Evolutionary conservation across 1,139 yeast species (phyloP).

Genomic region (Blastobotrys indianensis): DNA sequence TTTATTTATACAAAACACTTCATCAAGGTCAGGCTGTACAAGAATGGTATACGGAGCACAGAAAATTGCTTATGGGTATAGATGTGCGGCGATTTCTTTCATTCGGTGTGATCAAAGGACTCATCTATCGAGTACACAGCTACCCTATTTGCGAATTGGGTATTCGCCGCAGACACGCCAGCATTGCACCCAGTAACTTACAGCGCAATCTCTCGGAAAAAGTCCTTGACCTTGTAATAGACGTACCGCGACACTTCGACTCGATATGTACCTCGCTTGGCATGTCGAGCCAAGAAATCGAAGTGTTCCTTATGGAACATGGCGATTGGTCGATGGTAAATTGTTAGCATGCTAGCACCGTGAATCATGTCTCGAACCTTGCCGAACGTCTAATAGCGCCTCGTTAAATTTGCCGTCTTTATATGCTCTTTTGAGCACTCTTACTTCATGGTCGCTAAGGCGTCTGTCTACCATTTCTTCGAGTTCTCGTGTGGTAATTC

Average conservation of each 20-base stretch:
- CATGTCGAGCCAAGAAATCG: conserved; percentile 49
- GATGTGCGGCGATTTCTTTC: conserved; percentile 81
- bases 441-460: conserved; percentile 29
- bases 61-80: conserved; percentile 51
- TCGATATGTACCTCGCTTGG: conserved; percentile 66
- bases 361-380: conserved; percentile 35
- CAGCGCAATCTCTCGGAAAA: conserved; percentile 22
- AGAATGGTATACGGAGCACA: conserved; percentile 75
- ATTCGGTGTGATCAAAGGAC: conserved; percentile 77
- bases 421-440: conserved; percentile 32
- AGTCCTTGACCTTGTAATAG: conserved; percentile 44
- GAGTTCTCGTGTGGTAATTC: conserved; percentile 26
- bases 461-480: conserved; percentile 31
- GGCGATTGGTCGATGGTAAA: conserved; percentile 31
- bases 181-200: background rate
- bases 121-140: conserved; percentile 74
- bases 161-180: conserved; percentile 13
- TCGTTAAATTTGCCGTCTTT: conserved; percentile 39
- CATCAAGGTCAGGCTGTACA: conserved; percentile 72
- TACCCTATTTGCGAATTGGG: conserved; percentile 54
- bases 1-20: conserved; percentile 68
- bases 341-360: conserved; percentile 28
- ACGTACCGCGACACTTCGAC: conserved; percentile 60
- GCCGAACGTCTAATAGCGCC: conserved; percentile 38
- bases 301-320: conserved; percentile 20